These are phyloP conservation scores for Tetrapisispora phaffii DNA, from an alignment of 805 yeast species.

Conservation along the genomic window DNA sequence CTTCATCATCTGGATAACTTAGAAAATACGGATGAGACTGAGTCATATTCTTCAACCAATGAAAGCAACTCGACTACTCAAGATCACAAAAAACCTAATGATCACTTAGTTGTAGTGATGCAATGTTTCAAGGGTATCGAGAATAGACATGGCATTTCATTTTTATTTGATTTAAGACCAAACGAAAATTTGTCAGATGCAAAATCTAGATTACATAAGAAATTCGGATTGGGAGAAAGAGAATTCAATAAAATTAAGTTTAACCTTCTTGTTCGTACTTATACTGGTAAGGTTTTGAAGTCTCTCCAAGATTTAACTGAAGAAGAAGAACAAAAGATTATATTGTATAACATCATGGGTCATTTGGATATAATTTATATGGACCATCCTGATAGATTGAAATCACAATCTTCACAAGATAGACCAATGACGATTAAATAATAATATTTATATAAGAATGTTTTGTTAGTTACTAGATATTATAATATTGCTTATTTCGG, in stretches of 20 bases:
- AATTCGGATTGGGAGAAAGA: conserved; percentile 66
- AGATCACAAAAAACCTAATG: neutral
- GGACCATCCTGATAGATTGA: conserved; percentile 78
- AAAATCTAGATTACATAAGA: conserved; percentile 53
- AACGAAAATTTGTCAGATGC: conserved; percentile 58
- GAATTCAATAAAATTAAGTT: conserved; percentile 71
- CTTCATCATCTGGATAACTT: conserved; percentile 16
- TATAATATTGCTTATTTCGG: neutral
- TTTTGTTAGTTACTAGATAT: neutral
- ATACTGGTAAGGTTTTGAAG: conserved; percentile 29
- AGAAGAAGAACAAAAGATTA: conserved; percentile 34
- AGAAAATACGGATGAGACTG: conserved; percentile 5
- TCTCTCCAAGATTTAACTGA: conserved; percentile 39
- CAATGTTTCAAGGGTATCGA: conserved; percentile 68
- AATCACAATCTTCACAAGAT: conserved; percentile 44
- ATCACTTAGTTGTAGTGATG: conserved; percentile 50
- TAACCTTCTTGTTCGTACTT: conserved; percentile 26
- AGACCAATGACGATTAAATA: conserved; percentile 49
- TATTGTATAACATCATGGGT: conserved; percentile 46
- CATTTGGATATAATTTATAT: conserved; percentile 54
- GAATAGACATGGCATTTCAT: conserved; percentile 74
- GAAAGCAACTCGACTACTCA: conserved; percentile 15
- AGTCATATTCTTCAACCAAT: neutral
- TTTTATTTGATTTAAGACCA: conserved; percentile 60
- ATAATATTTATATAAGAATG: too few species aligned